Evolutionary conservation across 2,329 filamentous ascomycete genomes (phyloP).

Genomic region (Colletotrichum lindemuthianum): DNA sequence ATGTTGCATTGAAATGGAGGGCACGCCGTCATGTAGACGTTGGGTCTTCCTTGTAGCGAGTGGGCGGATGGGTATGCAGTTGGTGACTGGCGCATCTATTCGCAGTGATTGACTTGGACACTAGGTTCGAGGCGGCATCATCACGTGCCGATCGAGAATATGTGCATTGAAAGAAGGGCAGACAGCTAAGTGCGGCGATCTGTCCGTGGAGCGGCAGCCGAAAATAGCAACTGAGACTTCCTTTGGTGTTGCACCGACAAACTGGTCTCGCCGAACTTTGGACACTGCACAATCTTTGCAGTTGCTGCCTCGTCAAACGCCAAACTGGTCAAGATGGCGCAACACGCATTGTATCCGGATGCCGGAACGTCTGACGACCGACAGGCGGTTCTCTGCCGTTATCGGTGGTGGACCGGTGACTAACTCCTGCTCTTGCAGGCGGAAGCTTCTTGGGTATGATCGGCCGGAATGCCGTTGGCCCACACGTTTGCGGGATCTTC

Average conservation of each 20-base stretch:
- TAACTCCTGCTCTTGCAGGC: neutral
- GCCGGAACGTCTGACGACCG: no score
- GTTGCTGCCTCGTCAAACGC: no score
- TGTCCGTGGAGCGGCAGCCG: neutral
- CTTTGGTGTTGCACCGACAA: neutral
- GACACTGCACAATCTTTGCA: neutral
- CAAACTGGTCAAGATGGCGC: no score
- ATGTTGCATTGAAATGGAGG: neutral
- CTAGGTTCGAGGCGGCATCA: constrained; percentile 4
- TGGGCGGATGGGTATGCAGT: no score
- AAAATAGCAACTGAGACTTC: neutral
- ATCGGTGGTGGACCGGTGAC: no score
- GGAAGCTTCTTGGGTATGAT: constrained; percentile 11
- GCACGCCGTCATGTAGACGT: neutral
- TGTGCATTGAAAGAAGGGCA: neutral
- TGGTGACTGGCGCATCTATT: no score
- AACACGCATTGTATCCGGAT: no score
- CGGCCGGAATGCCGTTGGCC: constrained; percentile 1
- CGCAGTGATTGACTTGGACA: no score
- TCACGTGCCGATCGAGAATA: neutral
- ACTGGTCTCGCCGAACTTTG: no score
- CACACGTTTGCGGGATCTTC: constrained; percentile 10
- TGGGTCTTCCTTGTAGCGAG: no score
- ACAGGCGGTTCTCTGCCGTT: no score
- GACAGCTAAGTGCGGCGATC: constrained; percentile 3